Conservation (phyloP, 768 basidiomycete genomes). For the Suillus luteus region DNA sequence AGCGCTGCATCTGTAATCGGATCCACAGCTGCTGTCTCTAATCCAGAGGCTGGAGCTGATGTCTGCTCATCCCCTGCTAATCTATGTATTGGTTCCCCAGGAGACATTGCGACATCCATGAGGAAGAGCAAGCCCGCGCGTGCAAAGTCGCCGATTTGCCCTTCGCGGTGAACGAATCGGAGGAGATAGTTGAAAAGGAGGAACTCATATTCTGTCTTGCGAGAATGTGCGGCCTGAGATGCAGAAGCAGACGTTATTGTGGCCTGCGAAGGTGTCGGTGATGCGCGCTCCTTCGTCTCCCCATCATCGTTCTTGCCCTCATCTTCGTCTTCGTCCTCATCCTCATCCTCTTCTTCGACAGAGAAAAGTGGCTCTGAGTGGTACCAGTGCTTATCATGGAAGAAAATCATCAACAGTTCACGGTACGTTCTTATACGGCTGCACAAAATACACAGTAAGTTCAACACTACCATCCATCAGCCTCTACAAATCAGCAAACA, state of each 20-base stretch:
- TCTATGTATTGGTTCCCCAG: slow-evolving; percentile 52
- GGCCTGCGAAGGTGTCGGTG: slow-evolving; percentile 62
- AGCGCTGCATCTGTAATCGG: slow-evolving; percentile 84
- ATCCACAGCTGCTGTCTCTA: slow-evolving; percentile 41
- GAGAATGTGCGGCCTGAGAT: slow-evolving; percentile 44
- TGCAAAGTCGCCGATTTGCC: slow-evolving; percentile 90
- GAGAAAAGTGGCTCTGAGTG: slow-evolving; percentile 73
- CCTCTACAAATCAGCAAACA: neutral
- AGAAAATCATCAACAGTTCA: slow-evolving; percentile 94
- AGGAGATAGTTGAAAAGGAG: slow-evolving; percentile 94
- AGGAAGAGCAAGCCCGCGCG: slow-evolving; percentile 91
- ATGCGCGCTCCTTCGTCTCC: slow-evolving; percentile 35
- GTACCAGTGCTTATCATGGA: slow-evolving; percentile 92
- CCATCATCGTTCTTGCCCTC: slow-evolving; percentile 15
- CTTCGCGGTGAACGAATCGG: slow-evolving; percentile 93
- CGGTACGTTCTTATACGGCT: slow-evolving; percentile 88
- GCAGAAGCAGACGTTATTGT: slow-evolving; percentile 54
- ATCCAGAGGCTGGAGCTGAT: slow-evolving; percentile 27
- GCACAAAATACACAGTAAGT: slow-evolving; percentile 89
- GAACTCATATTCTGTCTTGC: slow-evolving; percentile 91
- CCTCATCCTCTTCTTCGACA: slow-evolving; percentile 76
- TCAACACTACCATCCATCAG: slow-evolving; percentile 65
- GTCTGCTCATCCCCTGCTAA: slow-evolving; percentile 38
- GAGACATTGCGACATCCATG: slow-evolving; percentile 95
- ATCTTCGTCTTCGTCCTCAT: slow-evolving; percentile 46